Evolutionary conservation across 2,329 filamentous ascomycete species (phyloP).

Genomic region (Ceratocystis papillata): DNA sequence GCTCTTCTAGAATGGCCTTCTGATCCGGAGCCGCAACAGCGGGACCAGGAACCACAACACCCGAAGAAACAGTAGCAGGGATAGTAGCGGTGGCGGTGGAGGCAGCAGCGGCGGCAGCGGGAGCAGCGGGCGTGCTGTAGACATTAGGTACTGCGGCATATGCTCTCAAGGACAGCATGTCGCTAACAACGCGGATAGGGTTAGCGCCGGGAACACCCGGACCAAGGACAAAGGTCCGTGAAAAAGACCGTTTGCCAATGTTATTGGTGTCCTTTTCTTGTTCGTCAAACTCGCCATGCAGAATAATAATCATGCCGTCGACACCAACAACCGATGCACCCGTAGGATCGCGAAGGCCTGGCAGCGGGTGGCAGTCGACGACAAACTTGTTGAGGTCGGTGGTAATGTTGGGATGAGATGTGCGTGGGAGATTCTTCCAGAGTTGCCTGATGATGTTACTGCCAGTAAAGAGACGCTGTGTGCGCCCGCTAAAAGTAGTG

Average conservation of each 20-base stretch:
- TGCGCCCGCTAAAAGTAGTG: constrained; percentile 46
- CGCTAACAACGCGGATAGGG: constrained; percentile 64
- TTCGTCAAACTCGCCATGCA: constrained; percentile 82
- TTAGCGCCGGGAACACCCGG: constrained; percentile 56
- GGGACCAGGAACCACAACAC: constrained; percentile 27
- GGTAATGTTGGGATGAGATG: constrained; percentile 61
- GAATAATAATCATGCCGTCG: constrained; percentile 63
- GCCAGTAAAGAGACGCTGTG: constrained; percentile 57
- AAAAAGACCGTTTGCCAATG: constrained; percentile 63
- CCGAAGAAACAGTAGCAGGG: constrained; percentile 14
- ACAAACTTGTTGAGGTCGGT: constrained; percentile 62
- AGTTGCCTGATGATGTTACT: constrained; percentile 52
- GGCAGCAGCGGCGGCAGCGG: constrained; percentile 26
- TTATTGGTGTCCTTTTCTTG: constrained; percentile 46
- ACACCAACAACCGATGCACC: constrained; percentile 55
- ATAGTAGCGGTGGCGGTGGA: constrained; percentile 25
- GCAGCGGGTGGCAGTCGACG: constrained; percentile 67
- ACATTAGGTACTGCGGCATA: constrained; percentile 45
- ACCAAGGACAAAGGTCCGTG: constrained; percentile 67
- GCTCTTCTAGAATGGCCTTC: constrained; percentile 60
- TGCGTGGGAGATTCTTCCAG: constrained; percentile 61
- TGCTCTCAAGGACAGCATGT: constrained; percentile 63
- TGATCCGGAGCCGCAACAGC: constrained; percentile 41
- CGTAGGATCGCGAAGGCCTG: constrained; percentile 58
- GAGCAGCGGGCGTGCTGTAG: constrained; percentile 29